phyloP scores from a whole-genome alignment of 2,329 filamentous ascomycete genomes.

The Esteya vermicola region DNA sequence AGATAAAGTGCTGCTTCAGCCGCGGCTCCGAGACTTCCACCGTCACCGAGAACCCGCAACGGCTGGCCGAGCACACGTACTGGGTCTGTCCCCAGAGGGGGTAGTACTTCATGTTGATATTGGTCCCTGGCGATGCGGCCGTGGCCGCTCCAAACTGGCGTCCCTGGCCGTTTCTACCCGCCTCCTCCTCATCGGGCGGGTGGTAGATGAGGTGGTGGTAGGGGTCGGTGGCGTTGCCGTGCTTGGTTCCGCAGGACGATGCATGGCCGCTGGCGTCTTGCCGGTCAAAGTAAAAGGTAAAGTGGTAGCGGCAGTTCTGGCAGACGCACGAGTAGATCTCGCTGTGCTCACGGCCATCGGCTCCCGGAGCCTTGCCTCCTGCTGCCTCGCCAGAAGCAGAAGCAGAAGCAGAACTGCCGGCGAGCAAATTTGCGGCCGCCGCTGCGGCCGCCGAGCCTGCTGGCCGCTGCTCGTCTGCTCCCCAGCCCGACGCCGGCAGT shows the following conservation, averaged over 20 bases:
- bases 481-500: background rate
- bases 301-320: conserved; percentile 19
- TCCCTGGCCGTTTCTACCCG: too few species aligned
- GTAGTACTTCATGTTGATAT: conserved; percentile 20
- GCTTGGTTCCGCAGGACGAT: conserved; percentile 7
- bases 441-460: too few species aligned
- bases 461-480: background rate
- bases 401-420: too few species aligned
- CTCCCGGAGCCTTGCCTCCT: background rate
- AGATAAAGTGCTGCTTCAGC: conserved; percentile 26
- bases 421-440: too few species aligned
- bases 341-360: conserved; percentile 6
- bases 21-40: conserved; percentile 36
- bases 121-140: too few species aligned
- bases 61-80: conserved; percentile 26
- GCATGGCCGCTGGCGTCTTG: conserved; percentile 2
- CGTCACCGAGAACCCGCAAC: conserved; percentile 26
- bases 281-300: conserved; percentile 15
- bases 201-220: conserved; percentile 15
- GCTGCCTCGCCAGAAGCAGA: too few species aligned
- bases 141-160: too few species aligned
- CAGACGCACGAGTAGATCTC: conserved; percentile 17
- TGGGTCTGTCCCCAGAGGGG: conserved; percentile 21
- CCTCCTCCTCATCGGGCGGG: background rate
- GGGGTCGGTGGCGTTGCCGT: conserved; percentile 7